Evolutionary conservation across 2,329 filamentous ascomycete genomes (phyloP), one percentile per base, ranked within the genome.

Genomic region (Nigrograna mackinnonii): DNA sequence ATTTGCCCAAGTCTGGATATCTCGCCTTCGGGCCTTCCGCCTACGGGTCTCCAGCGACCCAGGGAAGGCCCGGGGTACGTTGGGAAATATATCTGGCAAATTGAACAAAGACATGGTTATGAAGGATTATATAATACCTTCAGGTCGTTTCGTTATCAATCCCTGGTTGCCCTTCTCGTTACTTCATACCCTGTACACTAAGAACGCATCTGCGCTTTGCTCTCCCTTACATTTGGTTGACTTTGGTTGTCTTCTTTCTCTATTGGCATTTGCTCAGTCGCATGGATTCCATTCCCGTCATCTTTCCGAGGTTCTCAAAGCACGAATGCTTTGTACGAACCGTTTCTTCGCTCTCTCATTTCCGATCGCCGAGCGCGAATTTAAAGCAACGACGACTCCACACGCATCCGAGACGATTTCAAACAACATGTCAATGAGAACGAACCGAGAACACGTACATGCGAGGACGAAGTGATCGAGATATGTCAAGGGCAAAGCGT

Each of bases 171-270:
- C 39, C 32, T 50, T 50, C 42, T 47, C 41, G 37, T 35, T 48
- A 43, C 41, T 49, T 45, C 50, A 57, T 55, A 57, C 55, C 53
- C 53, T 61, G 55, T 57, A 61, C 50, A 62, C 50, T 62, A 62
- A 47, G 48, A 41, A 31, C 32, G 44, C 46, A 44, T 44, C 42
- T 45, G 35, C 49, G 41, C 46, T 39, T 44, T 46, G 41, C 37
- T 50, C 44, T 39, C 26, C 28, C 31, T 16, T 39, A 17, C 16
- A 14, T 32, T 47, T 44, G 20, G 11, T 22, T 22, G 35, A 14
- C 35, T 19, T 39, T 32, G 22, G 18, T 6, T 21, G 19, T 16
- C 17, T 21, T 12, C 13, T 18, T 17, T 34, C 31, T 17, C 11
- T 17, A 13, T 9, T n/a, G 31, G 12, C 16, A 18, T 12, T 17